Evolutionary conservation across 2,329 filamentous ascomycete genomes (phyloP).

Genomic region (Corynespora cassiicola): DNA sequence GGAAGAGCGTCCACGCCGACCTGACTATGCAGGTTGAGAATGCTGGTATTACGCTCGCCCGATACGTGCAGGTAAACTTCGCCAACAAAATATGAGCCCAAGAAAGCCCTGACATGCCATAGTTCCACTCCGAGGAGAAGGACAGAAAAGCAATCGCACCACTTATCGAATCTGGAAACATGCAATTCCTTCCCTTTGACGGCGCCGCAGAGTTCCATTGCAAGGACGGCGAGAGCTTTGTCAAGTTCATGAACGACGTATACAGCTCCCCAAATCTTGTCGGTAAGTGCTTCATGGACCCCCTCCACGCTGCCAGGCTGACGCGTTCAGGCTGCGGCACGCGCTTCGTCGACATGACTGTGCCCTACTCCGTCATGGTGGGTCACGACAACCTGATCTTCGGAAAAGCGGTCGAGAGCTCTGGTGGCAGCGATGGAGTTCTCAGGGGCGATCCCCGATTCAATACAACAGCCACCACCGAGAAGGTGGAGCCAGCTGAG

Average conservation of each 20-base stretch:
- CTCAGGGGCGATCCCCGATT: slow-evolving; percentile 6
- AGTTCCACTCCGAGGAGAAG: slow-evolving; percentile 15
- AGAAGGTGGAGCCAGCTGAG: background rate
- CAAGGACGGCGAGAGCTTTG: slow-evolving; percentile 11
- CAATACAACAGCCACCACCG: background rate
- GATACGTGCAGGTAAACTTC: slow-evolving; percentile 14
- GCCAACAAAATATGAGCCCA: background rate
- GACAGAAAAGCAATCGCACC: slow-evolving; percentile 8
- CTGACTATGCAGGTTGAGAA: slow-evolving; percentile 15
- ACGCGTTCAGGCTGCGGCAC: slow-evolving; percentile 13
- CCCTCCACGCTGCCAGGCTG: background rate
- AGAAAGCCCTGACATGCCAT: background rate
- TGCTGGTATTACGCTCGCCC: slow-evolving; percentile 5
- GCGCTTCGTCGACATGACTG: slow-evolving; percentile 12
- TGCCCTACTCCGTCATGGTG: slow-evolving; percentile 15
- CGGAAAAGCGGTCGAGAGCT: slow-evolving; percentile 3
- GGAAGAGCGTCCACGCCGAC: slow-evolving; percentile 19
- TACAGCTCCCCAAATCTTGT: slow-evolving; percentile 14
- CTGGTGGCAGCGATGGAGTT: slow-evolving; percentile 10
- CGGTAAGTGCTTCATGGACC: slow-evolving; percentile 8
- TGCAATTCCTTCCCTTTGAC: slow-evolving; percentile 14
- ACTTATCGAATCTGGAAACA: slow-evolving; percentile 12
- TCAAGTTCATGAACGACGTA: slow-evolving; percentile 15
- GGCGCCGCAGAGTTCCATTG: slow-evolving; percentile 18
- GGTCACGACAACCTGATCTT: slow-evolving; percentile 19